phyloP scores from a whole-genome alignment of 2,329 filamentous ascomycete species.

The Claviceps humidiphila region DNA sequence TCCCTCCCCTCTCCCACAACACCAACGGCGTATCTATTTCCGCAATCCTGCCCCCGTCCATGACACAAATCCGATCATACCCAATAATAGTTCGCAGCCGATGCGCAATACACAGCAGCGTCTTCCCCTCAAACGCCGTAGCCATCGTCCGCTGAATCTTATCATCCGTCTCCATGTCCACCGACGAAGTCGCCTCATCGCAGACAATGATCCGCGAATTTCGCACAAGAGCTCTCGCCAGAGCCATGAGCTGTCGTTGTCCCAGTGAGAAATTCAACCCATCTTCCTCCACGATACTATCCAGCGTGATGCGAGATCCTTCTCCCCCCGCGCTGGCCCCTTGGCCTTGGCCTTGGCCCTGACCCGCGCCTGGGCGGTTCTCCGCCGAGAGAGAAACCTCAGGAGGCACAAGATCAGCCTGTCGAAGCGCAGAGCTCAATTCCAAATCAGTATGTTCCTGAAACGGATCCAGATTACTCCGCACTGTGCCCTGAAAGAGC shows the following conservation, averaged over 20 bases:
- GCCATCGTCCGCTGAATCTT: slow-evolving; percentile 90
- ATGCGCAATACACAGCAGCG: slow-evolving; percentile 85
- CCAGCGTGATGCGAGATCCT: slow-evolving; percentile 60
- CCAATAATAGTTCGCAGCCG: slow-evolving; percentile 81
- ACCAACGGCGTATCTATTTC: slow-evolving; percentile 68
- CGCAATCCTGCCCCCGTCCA: slow-evolving; percentile 79
- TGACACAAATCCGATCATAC: slow-evolving; percentile 93
- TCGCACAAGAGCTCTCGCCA: slow-evolving; percentile 80
- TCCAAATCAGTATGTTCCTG: slow-evolving; percentile 63
- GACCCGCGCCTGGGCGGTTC: slow-evolving; percentile 43
- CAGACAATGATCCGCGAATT: slow-evolving; percentile 87
- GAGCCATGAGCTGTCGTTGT: slow-evolving; percentile 88
- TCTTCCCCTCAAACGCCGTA: slow-evolving; percentile 71
- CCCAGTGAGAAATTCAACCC: slow-evolving; percentile 92
- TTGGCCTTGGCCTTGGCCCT: slow-evolving; percentile 41
- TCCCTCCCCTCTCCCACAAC: slow-evolving; percentile 61
- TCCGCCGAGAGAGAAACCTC: slow-evolving; percentile 45
- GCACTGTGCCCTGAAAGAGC: slow-evolving; percentile 67
- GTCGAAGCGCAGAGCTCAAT: slow-evolving; percentile 64
- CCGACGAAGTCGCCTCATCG: slow-evolving; percentile 85
- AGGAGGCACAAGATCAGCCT: slow-evolving; percentile 55
- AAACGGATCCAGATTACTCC: slow-evolving; percentile 72
- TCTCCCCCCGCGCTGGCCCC: slow-evolving; percentile 33
- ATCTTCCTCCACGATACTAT: slow-evolving; percentile 80
- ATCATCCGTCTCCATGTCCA: slow-evolving; percentile 93